These are phyloP conservation scores for Metschnikowia drakensbergensis DNA, from an alignment of 805 yeast species.

Conservation along the genomic window DNA sequence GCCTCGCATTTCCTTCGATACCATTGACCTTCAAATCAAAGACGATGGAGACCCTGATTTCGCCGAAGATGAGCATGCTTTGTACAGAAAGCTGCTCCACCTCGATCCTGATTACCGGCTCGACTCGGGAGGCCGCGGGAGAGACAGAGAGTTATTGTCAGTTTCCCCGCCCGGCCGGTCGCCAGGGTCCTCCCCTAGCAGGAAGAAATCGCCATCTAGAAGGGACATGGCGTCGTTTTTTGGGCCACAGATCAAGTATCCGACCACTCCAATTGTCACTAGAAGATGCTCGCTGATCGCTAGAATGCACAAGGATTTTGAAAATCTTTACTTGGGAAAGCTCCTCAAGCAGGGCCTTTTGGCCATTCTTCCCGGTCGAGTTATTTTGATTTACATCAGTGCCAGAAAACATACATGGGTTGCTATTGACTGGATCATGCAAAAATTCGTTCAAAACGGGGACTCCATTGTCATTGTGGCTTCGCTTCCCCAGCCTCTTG, in stretches of 20 bases:
- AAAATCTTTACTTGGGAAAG: slow-evolving; percentile 41
- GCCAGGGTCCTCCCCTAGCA: slow-evolving; percentile 21
- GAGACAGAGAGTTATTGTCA: slow-evolving; percentile 12
- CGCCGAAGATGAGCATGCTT: slow-evolving; percentile 16
- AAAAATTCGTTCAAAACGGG: slow-evolving; percentile 53
- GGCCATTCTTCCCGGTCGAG: slow-evolving; percentile 49
- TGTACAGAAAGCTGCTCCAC: slow-evolving; percentile 16
- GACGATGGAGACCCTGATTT: slow-evolving; percentile 20
- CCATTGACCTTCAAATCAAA: slow-evolving; percentile 39
- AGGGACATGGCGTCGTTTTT: slow-evolving; percentile 12
- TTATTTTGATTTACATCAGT: slow-evolving; percentile 58
- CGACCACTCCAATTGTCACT: slow-evolving; percentile 39
- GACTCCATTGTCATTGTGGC: slow-evolving; percentile 65
- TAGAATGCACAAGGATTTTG: slow-evolving; percentile 46
- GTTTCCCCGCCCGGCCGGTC: slow-evolving; percentile 14
- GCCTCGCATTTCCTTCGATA: slow-evolving; percentile 51
- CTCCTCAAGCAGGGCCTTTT: slow-evolving; percentile 23
- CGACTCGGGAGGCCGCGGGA: slow-evolving; percentile 16
- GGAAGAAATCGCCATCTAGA: slow-evolving; percentile 16
- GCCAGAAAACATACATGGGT: slow-evolving; percentile 83
- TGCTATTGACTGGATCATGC: slow-evolving; percentile 66
- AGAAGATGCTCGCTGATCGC: slow-evolving; percentile 43
- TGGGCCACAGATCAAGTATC: slow-evolving; percentile 24
- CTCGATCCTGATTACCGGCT: slow-evolving; percentile 2
- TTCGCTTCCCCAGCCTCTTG: slow-evolving; percentile 33